These are phyloP conservation scores for Emericellopsis atlantica DNA, from an alignment of 2,329 filamentous ascomycete genomes.

Conservation along the genomic window DNA sequence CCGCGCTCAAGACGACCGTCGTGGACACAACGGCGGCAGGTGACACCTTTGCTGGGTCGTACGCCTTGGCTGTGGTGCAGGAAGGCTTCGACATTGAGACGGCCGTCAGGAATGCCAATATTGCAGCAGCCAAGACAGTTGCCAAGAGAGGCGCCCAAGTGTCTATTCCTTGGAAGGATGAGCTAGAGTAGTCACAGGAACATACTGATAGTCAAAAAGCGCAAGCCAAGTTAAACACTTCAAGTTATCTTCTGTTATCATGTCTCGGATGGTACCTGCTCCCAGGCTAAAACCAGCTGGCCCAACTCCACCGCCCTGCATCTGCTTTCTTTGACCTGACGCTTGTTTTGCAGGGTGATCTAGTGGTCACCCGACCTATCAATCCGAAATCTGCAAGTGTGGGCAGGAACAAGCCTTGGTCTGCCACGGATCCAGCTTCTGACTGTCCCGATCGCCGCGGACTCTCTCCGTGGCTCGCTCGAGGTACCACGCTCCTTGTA, in stretches of 20 bases:
- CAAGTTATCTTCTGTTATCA: too few species aligned
- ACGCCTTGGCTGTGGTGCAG: slow-evolving; percentile 58
- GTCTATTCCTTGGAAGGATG: slow-evolving; percentile 31
- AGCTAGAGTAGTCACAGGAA: slow-evolving; percentile 16
- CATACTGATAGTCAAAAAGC: neutral
- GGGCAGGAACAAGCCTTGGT: too few species aligned
- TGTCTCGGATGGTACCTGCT: too few species aligned
- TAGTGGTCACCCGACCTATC: neutral
- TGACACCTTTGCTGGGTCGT: slow-evolving; percentile 86
- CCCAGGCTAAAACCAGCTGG: slow-evolving; percentile 5
- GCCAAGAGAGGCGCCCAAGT: slow-evolving; percentile 27
- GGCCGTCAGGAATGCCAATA: slow-evolving; percentile 42
- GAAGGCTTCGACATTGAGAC: slow-evolving; percentile 39
- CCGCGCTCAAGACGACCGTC: slow-evolving; percentile 59
- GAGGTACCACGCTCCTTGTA: too few species aligned
- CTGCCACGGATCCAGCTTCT: neutral
- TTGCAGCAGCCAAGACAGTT: slow-evolving; percentile 27
- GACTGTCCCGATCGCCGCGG: too few species aligned
- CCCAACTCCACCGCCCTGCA: slow-evolving; percentile 7
- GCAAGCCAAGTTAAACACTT: neutral
- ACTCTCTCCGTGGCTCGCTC: too few species aligned
- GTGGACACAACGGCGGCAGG: slow-evolving; percentile 91
- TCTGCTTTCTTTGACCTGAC: slow-evolving; percentile 2
- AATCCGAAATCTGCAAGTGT: too few species aligned
- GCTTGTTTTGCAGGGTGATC: neutral